Base-by-base conservation (phyloP, 2,329 filamentous ascomycete species). In the Dactylellina leptospora region DNA sequence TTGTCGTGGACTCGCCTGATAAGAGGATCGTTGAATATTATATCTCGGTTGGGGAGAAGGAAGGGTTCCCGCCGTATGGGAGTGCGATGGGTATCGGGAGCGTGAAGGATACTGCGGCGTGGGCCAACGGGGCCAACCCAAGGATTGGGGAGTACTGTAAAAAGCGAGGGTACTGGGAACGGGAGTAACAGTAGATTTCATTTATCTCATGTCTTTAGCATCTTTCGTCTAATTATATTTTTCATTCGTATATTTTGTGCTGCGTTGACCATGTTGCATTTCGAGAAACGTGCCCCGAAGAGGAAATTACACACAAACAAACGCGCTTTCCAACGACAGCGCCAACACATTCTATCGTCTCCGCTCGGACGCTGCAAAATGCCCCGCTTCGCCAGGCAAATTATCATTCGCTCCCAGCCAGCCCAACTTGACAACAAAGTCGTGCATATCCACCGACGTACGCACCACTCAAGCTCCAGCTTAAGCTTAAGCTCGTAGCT, bases 21-120 rank as follows among this genome's bases (percentile, higher is more conserved):
- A 72, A 60, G 68, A 53, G 68, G 20, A 42, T 72, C 30, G 42
- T 47, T n/a, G 68, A 72, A 33, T 64, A 48, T 47, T 72, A 55
- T 72, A 59, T 72, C 33, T 36, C 68, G 2, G 59, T 72, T 10
- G 68, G 68, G 11, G 38, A 33, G 59, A 40, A 20, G 16, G 59
- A 64, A n/a, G 59, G 28, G 38, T 51, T 62, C 16, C 53, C 51
- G 18, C 22, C 42, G 1, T 40, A 38, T 48, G 59, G 42, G 3
- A 53, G 33, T n/a, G 30, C 38, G n/a, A 30, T 40, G n/a, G 68
- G 59, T 20, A 40, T 72, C 27, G 68, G 53, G 16, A 53, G 33
- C 3, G 11, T 44, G 22, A 22, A 9, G 13, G 68, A 56, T 20
- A 30, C 53, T 28, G 53, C 48, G 40, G 28, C 18, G n/a, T 72